These are phyloP conservation scores for Eremothecium gossypii DNA, from an alignment of 1,139 yeast genomes.

Conservation along the genomic window DNA sequence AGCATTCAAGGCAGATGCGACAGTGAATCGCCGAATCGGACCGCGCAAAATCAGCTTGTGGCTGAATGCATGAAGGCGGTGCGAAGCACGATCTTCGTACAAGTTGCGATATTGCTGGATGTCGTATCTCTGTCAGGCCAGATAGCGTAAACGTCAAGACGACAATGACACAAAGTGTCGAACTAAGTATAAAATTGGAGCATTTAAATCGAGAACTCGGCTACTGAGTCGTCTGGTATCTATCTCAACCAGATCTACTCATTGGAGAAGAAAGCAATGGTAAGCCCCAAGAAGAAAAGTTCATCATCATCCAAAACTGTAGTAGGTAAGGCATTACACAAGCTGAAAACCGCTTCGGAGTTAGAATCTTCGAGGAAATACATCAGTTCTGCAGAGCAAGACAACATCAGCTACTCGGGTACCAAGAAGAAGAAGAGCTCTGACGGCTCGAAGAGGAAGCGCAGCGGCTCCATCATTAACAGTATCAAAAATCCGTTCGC, in stretches of 20 bases:
- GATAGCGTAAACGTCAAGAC: background rate
- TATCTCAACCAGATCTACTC: background rate
- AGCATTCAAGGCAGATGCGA: too few species aligned
- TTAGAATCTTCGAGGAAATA: conserved; percentile 1
- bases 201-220: background rate
- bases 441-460: conserved; percentile 1
- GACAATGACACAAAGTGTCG: conserved; percentile 2
- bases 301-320: conserved; percentile 3
- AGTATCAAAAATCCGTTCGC: conserved; percentile 4
- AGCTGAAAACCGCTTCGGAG: conserved; percentile 4
- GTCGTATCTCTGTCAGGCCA: conserved; percentile 1
- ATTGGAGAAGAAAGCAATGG: background rate
- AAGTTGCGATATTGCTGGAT: background rate
- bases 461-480: conserved; percentile 4
- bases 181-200: conserved; percentile 1
- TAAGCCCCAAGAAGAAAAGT: background rate
- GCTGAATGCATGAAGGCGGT: too few species aligned
- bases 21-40: too few species aligned
- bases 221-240: too few species aligned
- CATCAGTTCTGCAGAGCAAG: background rate
- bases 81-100: too few species aligned
- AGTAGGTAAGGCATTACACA: conserved; percentile 2
- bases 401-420: background rate
- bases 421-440: background rate
- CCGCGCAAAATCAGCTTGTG: too few species aligned